phyloP scores from a whole-genome alignment of 371 early-diverging fungal species.

The Mucor irregularis region DNA sequence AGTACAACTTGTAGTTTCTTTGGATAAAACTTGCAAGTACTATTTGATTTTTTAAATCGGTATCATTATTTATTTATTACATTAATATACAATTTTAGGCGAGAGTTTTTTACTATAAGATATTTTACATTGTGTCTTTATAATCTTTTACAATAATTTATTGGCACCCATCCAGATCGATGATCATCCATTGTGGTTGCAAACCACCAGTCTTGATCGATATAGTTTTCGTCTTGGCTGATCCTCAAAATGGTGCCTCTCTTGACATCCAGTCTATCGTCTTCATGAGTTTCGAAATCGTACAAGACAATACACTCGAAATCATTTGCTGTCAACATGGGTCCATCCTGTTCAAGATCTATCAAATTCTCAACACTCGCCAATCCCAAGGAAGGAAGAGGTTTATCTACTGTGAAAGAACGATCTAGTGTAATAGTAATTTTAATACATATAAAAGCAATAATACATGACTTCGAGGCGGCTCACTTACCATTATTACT shows the following conservation, averaged over 20 bases:
- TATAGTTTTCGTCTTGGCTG: constrained; percentile 21
- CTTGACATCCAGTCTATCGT: constrained; percentile 23
- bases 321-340: constrained; percentile 1
- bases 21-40: too few relatives aligned
- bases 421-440: too few relatives aligned
- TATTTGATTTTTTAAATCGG: too few relatives aligned
- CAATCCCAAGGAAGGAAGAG: not conserved
- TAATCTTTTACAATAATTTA: constrained; percentile 23
- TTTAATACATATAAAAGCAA: too few relatives aligned
- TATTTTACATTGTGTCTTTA: constrained; percentile 10
- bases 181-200: constrained; percentile 17
- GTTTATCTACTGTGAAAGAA: too few relatives aligned
- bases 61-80: too few relatives aligned
- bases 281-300: constrained; percentile 21
- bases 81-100: too few relatives aligned
- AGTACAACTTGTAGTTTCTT: too few relatives aligned
- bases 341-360: constrained; percentile 4
- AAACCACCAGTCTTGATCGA: constrained; percentile 29
- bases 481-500: constrained; percentile 1
- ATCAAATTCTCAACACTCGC: constrained; percentile 2
- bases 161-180: constrained; percentile 27
- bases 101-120: too few relatives aligned
- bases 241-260: constrained; percentile 22
- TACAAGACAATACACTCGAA: constrained; percentile 25
- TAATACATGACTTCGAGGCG: not conserved